Evolutionary conservation across 2,329 filamentous ascomycete genomes (phyloP), one percentile per base, ranked within the genome.

Genomic region (Colletotrichum lindemuthianum): DNA sequence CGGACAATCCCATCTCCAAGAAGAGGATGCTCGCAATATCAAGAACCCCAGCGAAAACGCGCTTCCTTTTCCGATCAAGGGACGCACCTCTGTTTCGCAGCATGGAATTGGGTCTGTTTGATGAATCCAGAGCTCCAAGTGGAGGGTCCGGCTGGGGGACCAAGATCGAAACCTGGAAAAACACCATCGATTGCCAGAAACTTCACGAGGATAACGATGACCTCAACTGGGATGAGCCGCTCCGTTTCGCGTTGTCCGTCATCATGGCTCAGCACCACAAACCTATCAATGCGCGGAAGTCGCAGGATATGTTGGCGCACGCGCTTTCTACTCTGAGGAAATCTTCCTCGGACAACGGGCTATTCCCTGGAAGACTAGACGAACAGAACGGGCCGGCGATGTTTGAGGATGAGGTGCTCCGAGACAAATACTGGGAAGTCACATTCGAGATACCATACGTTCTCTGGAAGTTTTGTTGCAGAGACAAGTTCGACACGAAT

Each of bases 381-480:
- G 11, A 4, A 32, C n/a, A 2, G 8, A 8, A 39, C 12, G 36
- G 24, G 8, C 36, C 49, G 2, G 36, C 4, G 3, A 6, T 11
- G n/a, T 51, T 13, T 13, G 36, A 51, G 2, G 10, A 13, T 12
- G 15, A 51, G 13, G 2, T 8, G 7, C 2, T 9, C 2, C 34
- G 36, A 12, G 49, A 40, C 15, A 6, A 40, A 2, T 24, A 51
- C 36, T 51, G 49, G 49, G 34, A 1, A 9, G 40, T 15, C 6
- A 51, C 36, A 24, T 51, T 51, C 36, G 34, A 51, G 8, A 24
- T 51, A 39, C 49, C 49, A 8, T 51, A 39, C n/a, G 4, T 51
- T 10, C n/a, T 51, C 1, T 51, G 49, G 49, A 51, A 51, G 4
- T 51, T 24, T 24, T 10, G 11, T 15, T 12, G 12, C 24, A 6